Evolutionary conservation across 2,329 filamentous ascomycete genomes (phyloP).

Genomic region (Chaetomiaceae sp.): DNA sequence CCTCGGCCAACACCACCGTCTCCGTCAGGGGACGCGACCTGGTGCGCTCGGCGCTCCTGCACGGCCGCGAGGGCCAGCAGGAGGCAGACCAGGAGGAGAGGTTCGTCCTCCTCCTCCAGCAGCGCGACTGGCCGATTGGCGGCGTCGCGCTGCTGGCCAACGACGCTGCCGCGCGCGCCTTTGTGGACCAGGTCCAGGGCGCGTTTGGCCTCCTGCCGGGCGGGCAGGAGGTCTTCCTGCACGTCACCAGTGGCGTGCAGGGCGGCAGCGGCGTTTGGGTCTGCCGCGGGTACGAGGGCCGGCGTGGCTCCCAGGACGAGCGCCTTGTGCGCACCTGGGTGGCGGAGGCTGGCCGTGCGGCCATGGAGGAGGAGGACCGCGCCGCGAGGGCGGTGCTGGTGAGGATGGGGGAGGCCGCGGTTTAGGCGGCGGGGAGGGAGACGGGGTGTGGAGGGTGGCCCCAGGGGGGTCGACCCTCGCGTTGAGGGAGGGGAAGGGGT

Average conservation of each 20-base stretch:
- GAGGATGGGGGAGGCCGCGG: constrained; percentile 6
- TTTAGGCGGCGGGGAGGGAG: not conserved
- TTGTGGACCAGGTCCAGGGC: not conserved
- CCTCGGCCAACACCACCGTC: not conserved
- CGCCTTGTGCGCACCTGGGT: not conserved
- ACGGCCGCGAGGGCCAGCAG: not conserved
- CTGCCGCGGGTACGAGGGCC: constrained; percentile 9
- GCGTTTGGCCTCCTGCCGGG: constrained; percentile 2
- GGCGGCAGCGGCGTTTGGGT: not conserved
- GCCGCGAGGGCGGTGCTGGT: not conserved
- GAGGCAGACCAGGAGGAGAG: not conserved
- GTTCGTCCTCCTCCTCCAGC: not conserved
- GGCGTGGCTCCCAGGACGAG: constrained; percentile 1
- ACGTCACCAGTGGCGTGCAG: not conserved
- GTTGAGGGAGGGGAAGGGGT: too few species aligned
- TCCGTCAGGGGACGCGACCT: not conserved
- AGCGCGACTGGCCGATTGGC: constrained; percentile 13
- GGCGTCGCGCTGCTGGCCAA: constrained; percentile 4
- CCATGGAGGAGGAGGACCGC: not conserved
- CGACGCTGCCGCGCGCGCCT: not conserved
- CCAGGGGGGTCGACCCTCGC: too few species aligned
- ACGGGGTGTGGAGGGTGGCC: too few species aligned
- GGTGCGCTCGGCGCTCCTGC: not conserved
- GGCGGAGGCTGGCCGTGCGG: not conserved
- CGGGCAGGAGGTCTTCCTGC: constrained; percentile 6